A percentile compares a stretch with the other conserved stretches of the same genome.
Conservation (phyloP, 495 filamentous ascomycete genomes). For the Penicillium canariense region DNA sequence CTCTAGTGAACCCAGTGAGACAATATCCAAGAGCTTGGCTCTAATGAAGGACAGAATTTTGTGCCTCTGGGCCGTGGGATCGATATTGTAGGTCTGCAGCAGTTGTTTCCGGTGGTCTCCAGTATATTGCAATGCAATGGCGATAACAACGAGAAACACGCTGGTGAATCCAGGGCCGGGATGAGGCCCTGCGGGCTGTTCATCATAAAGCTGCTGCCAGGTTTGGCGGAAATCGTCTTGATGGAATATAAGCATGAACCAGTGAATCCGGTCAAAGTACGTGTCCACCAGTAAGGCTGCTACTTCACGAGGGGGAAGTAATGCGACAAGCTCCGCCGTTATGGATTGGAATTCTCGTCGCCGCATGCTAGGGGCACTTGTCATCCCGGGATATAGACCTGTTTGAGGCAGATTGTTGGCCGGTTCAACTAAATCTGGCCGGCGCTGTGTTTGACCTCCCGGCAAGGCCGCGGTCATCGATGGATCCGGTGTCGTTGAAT, state of each 20-base stretch:
- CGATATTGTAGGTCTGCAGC: slow-evolving; percentile 6
- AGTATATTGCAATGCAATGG: slow-evolving; percentile 30
- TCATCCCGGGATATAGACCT: too few species aligned
- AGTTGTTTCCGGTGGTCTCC: slow-evolving; percentile 12
- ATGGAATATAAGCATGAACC: slow-evolving; percentile 40
- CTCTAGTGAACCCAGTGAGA: slow-evolving; percentile 27
- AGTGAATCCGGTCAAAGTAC: slow-evolving; percentile 38
- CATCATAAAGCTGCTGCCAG: slow-evolving; percentile 26
- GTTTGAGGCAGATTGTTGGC: too few species aligned
- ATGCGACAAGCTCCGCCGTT: slow-evolving; percentile 10
- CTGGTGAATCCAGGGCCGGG: slow-evolving; percentile 23
- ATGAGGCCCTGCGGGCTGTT: neutral
- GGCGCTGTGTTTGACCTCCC: slow-evolving; percentile 5
- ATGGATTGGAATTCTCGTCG: neutral
- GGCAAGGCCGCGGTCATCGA: slow-evolving; percentile 24
- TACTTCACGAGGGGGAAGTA: slow-evolving; percentile 21
- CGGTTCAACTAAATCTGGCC: neutral
- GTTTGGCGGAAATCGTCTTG: slow-evolving; percentile 34
- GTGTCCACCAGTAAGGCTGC: slow-evolving; percentile 33
- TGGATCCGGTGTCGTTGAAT: slow-evolving; percentile 11
- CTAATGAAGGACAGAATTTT: slow-evolving; percentile 17
- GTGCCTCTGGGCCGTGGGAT: slow-evolving; percentile 21
- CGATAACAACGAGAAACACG: slow-evolving; percentile 31
- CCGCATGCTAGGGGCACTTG: too few species aligned
- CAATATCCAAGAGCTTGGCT: slow-evolving; percentile 23